These are phyloP conservation scores for Antitrichia curtipendula DNA, from an alignment of 225 moss, liverwort and hornwort species.

Conservation along the genomic window DNA sequence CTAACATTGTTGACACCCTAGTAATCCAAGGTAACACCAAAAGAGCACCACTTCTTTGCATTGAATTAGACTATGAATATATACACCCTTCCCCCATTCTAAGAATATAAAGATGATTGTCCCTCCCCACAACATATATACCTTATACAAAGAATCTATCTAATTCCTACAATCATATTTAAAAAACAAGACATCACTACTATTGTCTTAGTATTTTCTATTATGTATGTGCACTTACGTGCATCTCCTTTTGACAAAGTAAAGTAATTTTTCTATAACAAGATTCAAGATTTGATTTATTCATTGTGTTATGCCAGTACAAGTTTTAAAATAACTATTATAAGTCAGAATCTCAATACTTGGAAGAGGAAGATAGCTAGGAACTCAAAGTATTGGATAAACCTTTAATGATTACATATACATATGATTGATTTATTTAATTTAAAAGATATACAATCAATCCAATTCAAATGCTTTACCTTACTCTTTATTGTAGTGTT, in stretches of 20 bases:
- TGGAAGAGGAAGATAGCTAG: background rate
- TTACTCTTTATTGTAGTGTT: rapidly evolving
- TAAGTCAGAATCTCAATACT: background rate
- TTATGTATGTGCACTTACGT: background rate
- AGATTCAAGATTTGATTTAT: background rate
- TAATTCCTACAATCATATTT: background rate
- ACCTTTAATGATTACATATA: background rate
- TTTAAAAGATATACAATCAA: background rate
- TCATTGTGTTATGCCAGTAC: background rate
- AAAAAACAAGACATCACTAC: background rate
- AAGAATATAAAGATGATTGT: background rate
- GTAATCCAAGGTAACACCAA: background rate
- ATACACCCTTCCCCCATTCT: background rate
- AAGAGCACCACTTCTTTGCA: rapidly evolving
- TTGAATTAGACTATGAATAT: background rate
- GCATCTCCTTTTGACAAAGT: background rate
- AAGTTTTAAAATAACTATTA: background rate
- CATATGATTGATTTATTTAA: background rate
- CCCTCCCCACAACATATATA: rapidly evolving
- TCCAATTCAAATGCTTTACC: background rate
- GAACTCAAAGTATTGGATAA: background rate
- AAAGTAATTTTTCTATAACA: background rate
- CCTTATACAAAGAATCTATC: background rate
- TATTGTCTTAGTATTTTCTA: background rate
- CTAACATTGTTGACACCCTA: background rate